A percentile compares a stretch with the other conserved stretches of the same genome.
Conservation (phyloP, 306 rosid genomes). For the Hylodesmum podocarpum region DNA sequence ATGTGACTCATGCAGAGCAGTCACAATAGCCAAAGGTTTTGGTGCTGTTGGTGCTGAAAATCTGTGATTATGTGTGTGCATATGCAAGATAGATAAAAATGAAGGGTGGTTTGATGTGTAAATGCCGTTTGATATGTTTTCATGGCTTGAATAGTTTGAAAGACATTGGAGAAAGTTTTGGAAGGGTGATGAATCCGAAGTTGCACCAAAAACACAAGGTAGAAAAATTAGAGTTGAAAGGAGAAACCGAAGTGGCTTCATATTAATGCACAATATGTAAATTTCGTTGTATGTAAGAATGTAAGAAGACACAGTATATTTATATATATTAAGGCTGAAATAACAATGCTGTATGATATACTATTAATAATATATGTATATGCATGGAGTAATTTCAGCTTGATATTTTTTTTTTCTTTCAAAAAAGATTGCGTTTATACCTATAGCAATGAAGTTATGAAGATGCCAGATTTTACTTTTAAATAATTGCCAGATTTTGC, state of each 20-base stretch:
- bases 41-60: constrained; percentile 13
- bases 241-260: neutral
- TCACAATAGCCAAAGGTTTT: constrained; percentile 34
- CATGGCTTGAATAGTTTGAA: constrained; percentile 15
- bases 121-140: neutral
- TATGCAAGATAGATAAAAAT: constrained; percentile 16
- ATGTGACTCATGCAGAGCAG: constrained; percentile 18
- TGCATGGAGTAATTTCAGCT: no score
- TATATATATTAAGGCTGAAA: neutral
- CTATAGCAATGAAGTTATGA: no score
- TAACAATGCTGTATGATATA: no score
- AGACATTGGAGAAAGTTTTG: constrained; percentile 28
- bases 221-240: constrained; percentile 2
- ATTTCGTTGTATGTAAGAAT: no score
- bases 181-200: constrained; percentile 26
- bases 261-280: no score
- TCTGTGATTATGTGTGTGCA: constrained; percentile 25
- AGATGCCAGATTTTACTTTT: no score
- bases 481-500: no score
- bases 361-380: no score
- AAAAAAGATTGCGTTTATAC: no score
- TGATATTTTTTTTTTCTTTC: no score
- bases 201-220: neutral
- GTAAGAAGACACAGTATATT: neutral
- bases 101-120: constrained; percentile 24